Evolutionary conservation across 495 filamentous ascomycete genomes (phyloP).

Genomic region (Aspergillus wentii): DNA sequence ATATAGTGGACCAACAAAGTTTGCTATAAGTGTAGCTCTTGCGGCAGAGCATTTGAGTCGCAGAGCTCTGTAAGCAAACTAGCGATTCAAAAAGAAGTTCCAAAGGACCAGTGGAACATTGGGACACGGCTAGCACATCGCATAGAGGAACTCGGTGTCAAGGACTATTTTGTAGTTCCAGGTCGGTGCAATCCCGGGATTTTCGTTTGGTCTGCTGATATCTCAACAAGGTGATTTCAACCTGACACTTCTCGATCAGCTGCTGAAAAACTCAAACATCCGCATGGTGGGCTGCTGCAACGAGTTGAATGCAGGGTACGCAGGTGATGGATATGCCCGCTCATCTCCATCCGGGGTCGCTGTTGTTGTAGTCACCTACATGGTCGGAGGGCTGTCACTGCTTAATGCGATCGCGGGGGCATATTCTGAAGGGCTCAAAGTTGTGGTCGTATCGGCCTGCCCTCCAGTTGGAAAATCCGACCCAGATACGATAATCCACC

Average conservation of each 20-base stretch:
- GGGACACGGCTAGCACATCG: conserved; percentile 3
- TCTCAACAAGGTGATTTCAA: conserved; percentile 55
- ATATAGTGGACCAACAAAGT: no score
- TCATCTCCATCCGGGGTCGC: conserved; percentile 50
- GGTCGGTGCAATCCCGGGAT: no score
- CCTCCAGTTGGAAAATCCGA: background rate
- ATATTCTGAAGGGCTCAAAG: conserved; percentile 63
- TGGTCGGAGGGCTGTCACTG: conserved; percentile 67
- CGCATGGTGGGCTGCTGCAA: conserved; percentile 69
- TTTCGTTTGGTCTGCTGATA: no score
- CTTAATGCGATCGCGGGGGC: conserved; percentile 61
- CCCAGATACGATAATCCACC: conserved; percentile 1
- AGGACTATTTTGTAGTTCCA: conserved; percentile 5
- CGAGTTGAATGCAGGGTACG: conserved; percentile 71
- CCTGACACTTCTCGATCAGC: conserved; percentile 56
- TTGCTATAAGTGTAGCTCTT: no score
- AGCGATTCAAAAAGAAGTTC: background rate
- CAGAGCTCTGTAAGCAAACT: no score
- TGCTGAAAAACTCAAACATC: conserved; percentile 47
- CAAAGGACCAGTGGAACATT: conserved; percentile 1
- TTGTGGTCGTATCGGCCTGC: conserved; percentile 68
- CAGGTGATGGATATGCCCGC: conserved; percentile 73
- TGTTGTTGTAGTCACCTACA: conserved; percentile 67
- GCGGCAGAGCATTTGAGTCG: no score
- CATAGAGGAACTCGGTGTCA: conserved; percentile 4